Conservation (phyloP, 768 basidiomycete species). For the Lentinula sp. region DNA sequence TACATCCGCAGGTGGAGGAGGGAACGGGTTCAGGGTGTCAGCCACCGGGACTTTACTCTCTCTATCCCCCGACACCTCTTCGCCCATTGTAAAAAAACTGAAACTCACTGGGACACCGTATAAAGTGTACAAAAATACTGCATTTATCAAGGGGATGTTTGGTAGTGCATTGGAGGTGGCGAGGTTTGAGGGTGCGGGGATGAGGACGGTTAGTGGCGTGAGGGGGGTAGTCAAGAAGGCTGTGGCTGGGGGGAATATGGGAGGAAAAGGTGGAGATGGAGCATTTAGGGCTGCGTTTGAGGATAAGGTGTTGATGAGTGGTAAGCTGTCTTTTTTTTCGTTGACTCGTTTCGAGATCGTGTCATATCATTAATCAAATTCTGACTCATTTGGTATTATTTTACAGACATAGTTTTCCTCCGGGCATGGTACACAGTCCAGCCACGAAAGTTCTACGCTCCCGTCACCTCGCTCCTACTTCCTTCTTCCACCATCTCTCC, state of each 20-base stretch:
- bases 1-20: constrained; percentile 21
- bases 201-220: constrained; percentile 92
- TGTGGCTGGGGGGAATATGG: constrained; percentile 92
- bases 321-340: constrained; percentile 38
- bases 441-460: constrained; percentile 94
- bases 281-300: constrained; percentile 96
- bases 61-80: constrained; percentile 56
- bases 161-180: constrained; percentile 88
- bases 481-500: constrained; percentile 32
- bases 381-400: neutral
- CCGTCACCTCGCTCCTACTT: constrained; percentile 86
- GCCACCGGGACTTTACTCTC: constrained; percentile 95
- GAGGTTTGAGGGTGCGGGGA: constrained; percentile 97
- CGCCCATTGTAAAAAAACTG: constrained; percentile 91
- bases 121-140: constrained; percentile 99
- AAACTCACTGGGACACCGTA: constrained; percentile 93
- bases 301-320: constrained; percentile 94
- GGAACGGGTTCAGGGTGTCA: constrained; percentile 77
- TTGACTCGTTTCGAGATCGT: neutral
- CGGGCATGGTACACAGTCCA: constrained; percentile 96
- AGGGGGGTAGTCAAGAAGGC: constrained; percentile 97
- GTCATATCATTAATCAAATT: neutral
- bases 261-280: constrained; percentile 90
- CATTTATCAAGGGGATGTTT: constrained; percentile 98
- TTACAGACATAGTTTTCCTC: constrained; percentile 85